These are phyloP conservation scores for Bipolaris sorokiniana DNA, from an alignment of 2,329 filamentous ascomycete species.

Conservation along the genomic window DNA sequence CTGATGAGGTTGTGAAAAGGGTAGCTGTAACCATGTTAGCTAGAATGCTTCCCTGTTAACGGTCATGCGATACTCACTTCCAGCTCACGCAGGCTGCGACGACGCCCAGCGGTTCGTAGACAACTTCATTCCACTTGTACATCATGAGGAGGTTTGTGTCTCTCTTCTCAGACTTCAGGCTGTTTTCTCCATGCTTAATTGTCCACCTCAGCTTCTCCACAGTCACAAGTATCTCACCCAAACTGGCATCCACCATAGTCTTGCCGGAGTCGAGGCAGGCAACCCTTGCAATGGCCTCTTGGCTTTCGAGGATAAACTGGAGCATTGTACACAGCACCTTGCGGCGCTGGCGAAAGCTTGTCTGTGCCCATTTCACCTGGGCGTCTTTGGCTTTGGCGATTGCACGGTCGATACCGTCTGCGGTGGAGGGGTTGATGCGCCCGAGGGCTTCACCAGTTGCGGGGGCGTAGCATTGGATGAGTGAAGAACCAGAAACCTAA, in stretches of 20 bases:
- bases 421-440: slow-evolving; percentile 75
- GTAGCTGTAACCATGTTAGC: slow-evolving; percentile 43
- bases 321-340: slow-evolving; percentile 82
- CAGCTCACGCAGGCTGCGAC: slow-evolving; percentile 92
- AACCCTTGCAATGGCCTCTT: slow-evolving; percentile 81
- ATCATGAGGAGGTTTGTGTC: slow-evolving; percentile 92
- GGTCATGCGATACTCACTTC: slow-evolving; percentile 70
- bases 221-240: slow-evolving; percentile 94
- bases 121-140: slow-evolving; percentile 91
- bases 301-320: slow-evolving; percentile 84
- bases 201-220: slow-evolving; percentile 95
- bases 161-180: slow-evolving; percentile 71
- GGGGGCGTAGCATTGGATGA: slow-evolving; percentile 85
- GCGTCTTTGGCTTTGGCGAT: slow-evolving; percentile 76
- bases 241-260: slow-evolving; percentile 90
- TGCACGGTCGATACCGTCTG: slow-evolving; percentile 77
- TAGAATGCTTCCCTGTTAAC: neutral
- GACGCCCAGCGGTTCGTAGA: slow-evolving; percentile 91
- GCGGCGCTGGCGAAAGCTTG: slow-evolving; percentile 77
- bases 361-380: slow-evolving; percentile 77
- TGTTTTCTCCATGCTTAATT: slow-evolving; percentile 84
- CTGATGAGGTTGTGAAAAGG: slow-evolving; percentile 91
- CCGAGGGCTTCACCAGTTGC: slow-evolving; percentile 87
- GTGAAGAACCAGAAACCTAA: slow-evolving; percentile 65
- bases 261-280: slow-evolving; percentile 95